Base-by-base conservation (phyloP, 352 stramenopile genomes). In the Phytophthora fragariae region DNA sequence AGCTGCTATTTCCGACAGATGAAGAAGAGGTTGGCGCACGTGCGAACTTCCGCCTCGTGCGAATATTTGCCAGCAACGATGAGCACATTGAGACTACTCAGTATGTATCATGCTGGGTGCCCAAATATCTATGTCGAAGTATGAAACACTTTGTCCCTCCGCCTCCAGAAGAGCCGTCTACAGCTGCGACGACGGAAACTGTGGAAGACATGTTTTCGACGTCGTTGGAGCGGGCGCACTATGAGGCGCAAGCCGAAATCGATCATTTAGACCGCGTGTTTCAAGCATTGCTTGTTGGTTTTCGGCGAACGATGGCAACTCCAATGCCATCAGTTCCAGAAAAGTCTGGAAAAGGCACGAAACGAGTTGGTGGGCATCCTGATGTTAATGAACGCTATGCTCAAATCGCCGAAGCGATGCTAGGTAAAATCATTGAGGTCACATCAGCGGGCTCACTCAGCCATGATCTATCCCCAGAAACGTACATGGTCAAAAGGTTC, bases 41-140 rank as follows among this genome's bases (percentile, higher is more conserved):
- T 11, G 55, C 57, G 0, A 77, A 79, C 53, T 90, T 91, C 24
- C 83, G 82, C 6, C 72, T 97, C 8, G 87, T 95, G 17, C 86
- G 79, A 15, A 76, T 96, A 24, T 93, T 91, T 53, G 63, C 79
- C 12, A 62, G 64, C 5, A 73, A 57, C n/a, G 57, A 64, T 10
- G 53, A 63, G 3, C 50, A 70, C 8, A 44, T 72, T 10, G 77
- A 77, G 7, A 78, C 73, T 37, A 73, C 72, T 1, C 81, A 84
- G 21, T 88, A 90, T 52, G 70, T 94, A 3, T 90, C 86, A 2
- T 89, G 81, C 31, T 97, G 90, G 90, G 84, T 89, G 5, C 89
- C 88, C 0, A 92, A 92, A 39, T 86, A 95, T 60, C 70, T 94
- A 0, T 94, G 86, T 72, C 81, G 88, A 39, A 86, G 81, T n/a